Base-by-base conservation (phyloP, 495 filamentous ascomycete species). In the Pseudoneurospora amorphoporcata region DNA sequence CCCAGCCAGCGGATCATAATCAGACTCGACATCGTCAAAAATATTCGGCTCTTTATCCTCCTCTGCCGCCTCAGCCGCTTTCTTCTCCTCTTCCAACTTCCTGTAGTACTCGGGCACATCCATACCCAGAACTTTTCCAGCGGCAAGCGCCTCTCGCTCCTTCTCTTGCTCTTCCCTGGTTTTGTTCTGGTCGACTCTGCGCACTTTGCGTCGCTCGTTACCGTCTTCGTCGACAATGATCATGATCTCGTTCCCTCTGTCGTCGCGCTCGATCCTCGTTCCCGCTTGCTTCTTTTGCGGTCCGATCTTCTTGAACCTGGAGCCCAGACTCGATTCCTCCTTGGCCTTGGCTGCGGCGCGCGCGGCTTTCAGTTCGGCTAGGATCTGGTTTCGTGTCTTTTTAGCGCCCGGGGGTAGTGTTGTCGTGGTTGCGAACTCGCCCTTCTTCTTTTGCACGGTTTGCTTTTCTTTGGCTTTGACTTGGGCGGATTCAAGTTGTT, bases 191-290 rank as follows among this genome's bases (percentile, higher is more conserved):
- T 84, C 84, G 39, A 80, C 77, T 78, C 86, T 91, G 76, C 87
- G 84, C 82, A 95, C 87, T 81, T 97, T 98, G 73, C 92, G 87
- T 80, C 96, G 95, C 73, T 92, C 91, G 65, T 94, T 91, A 9
- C 95, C 96, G 73, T 97, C 87, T 61, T 92, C 91, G 78, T 97
- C 94, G 8, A 92, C 88, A 17, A 94, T 92, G 72, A 97, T 90
- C 71, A 98, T 84, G 4, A 98, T 88, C 78, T 98, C 93, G 68
- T 93, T 84, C 6, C 94, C 91, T 71, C 89, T 88, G 70, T 87
- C 85, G 76, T 96, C 92, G 69, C 84, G 84, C 82, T 97, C 93
- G 73, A 96, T 88, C 77, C 91, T 89, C 0, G 90, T 88, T 6
- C 82, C 83, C 0, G 80, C 76, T 45, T 87, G 88, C 76, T 90